Evolutionary conservation across 495 filamentous ascomycete species (phyloP).

Genomic region (Cryomyces antarcticus): DNA sequence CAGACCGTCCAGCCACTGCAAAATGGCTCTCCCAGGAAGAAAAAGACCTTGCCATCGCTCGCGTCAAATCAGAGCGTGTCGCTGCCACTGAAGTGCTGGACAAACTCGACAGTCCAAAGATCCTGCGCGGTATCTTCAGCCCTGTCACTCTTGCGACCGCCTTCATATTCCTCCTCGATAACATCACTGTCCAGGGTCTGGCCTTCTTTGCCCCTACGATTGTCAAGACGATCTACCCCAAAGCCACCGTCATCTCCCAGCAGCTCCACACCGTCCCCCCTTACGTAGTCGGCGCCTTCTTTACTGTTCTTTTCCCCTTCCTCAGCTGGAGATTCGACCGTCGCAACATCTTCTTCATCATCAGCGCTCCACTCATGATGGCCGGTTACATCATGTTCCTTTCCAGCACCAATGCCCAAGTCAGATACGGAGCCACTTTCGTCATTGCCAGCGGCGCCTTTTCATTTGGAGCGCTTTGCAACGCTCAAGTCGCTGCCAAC

Average conservation of each 20-base stretch:
- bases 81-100: slow-evolving; percentile 39
- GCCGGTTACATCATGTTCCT: slow-evolving; percentile 57
- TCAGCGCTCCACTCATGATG: slow-evolving; percentile 34
- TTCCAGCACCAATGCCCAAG: slow-evolving; percentile 26
- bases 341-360: slow-evolving; percentile 27
- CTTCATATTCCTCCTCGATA: slow-evolving; percentile 32
- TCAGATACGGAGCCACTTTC: slow-evolving; percentile 54
- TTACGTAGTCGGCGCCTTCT: slow-evolving; percentile 47
- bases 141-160: slow-evolving; percentile 27
- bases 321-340: slow-evolving; percentile 38
- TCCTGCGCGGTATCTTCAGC: slow-evolving; percentile 27
- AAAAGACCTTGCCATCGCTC: slow-evolving; percentile 16
- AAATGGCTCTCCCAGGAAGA: slow-evolving; percentile 13
- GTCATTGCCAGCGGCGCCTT: slow-evolving; percentile 39
- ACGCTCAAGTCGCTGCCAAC: slow-evolving; percentile 46
- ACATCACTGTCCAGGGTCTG: slow-evolving; percentile 34
- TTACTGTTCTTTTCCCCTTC: slow-evolving; percentile 39
- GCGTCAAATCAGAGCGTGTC: slow-evolving; percentile 42
- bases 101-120: slow-evolving; percentile 25
- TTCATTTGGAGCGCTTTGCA: slow-evolving; percentile 38
- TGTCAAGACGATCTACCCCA: slow-evolving; percentile 39
- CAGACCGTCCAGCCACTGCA: slow-evolving; percentile 11
- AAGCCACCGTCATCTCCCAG: slow-evolving; percentile 34
- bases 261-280: slow-evolving; percentile 54
- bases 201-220: slow-evolving; percentile 58